Conservation (phyloP, 1,284 basidiomycete genomes). For the Heterobasidion annosum region DNA sequence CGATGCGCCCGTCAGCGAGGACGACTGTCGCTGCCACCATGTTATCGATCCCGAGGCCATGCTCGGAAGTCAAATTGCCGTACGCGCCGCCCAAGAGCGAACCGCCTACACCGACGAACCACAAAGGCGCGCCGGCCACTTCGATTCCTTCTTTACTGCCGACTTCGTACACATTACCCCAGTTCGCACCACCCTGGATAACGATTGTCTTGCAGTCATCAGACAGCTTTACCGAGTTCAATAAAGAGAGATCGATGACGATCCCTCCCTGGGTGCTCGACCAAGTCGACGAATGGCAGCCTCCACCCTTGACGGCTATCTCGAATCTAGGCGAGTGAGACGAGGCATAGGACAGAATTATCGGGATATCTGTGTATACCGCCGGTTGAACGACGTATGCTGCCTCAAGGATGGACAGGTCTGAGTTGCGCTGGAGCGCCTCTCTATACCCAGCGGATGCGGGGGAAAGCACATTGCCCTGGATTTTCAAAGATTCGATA, state of each 20-base stretch:
- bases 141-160: slow-evolving; percentile 18
- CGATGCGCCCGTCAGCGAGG: slow-evolving; percentile 23
- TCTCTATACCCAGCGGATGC: neutral
- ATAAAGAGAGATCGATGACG: slow-evolving; percentile 27
- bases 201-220: slow-evolving; percentile 15
- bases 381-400: slow-evolving; percentile 14
- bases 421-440: slow-evolving; percentile 14
- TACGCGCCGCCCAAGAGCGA: slow-evolving; percentile 31
- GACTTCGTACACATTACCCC: slow-evolving; percentile 26
- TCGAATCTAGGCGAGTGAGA: slow-evolving; percentile 11
- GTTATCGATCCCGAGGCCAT: slow-evolving; percentile 32
- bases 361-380: slow-evolving; percentile 12
- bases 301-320: slow-evolving; percentile 18
- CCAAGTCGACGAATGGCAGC: slow-evolving; percentile 16
- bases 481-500: neutral
- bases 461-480: slow-evolving; percentile 4
- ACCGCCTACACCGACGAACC: slow-evolving; percentile 18
- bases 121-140: slow-evolving; percentile 18
- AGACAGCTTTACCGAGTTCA: slow-evolving; percentile 23
- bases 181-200: slow-evolving; percentile 26
- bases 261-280: slow-evolving; percentile 24
- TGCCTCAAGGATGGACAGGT: slow-evolving; percentile 15
- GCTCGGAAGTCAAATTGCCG: slow-evolving; percentile 23
- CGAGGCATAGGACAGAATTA: slow-evolving; percentile 12
- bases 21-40: slow-evolving; percentile 26